Conservation (phyloP, 345 rosid genomes). For the Rhodamnia rubescens region DNA sequence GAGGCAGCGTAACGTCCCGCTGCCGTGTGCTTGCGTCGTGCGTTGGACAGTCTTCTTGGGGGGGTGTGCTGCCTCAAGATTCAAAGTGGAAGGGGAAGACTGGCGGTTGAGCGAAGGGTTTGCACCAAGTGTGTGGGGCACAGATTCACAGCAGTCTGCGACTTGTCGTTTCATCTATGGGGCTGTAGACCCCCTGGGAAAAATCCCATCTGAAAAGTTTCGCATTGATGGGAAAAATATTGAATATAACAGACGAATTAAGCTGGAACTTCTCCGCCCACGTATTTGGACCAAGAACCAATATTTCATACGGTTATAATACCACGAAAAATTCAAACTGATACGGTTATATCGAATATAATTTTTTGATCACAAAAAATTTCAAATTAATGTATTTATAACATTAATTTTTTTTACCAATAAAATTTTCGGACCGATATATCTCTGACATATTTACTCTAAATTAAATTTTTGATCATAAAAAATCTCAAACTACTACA, state of each 20-base stretch:
- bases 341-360: too few relatives aligned
- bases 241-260: neutral
- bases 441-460: too few relatives aligned
- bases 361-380: too few relatives aligned
- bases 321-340: too few relatives aligned
- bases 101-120: slow-evolving; percentile 8
- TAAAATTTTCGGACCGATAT: too few relatives aligned
- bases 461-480: too few relatives aligned
- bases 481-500: too few relatives aligned
- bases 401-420: too few relatives aligned
- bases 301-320: too few relatives aligned
- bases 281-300: neutral
- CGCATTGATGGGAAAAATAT: neutral
- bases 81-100: slow-evolving; percentile 32
- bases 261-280: neutral
- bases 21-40: neutral
- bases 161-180: neutral
- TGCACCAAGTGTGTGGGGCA: neutral
- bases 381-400: too few relatives aligned
- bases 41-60: neutral
- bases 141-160: neutral
- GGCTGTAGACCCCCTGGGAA: neutral
- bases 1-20: neutral
- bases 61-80: neutral
- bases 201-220: neutral